Evolutionary conservation across 176 grass and related monocot species (phyloP).

Genomic region (Juncus effusus): DNA sequence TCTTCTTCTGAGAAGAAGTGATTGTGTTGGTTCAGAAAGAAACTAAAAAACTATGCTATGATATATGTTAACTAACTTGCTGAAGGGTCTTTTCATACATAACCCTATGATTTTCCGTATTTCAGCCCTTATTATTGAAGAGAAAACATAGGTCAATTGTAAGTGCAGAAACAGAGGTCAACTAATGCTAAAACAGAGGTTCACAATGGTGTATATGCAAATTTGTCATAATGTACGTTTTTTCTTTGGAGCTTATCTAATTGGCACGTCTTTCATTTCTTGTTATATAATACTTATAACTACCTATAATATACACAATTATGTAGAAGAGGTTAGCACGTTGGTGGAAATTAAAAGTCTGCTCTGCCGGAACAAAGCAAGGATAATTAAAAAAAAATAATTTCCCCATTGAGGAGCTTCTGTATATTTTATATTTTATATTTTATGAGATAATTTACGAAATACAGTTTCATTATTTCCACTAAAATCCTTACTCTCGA

Average conservation of each 20-base stretch:
- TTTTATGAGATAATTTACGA: no score
- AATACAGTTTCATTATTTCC: no score
- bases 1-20: neutral
- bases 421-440: no score
- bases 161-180: neutral
- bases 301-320: conserved; percentile 1
- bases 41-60: neutral
- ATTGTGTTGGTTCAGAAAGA: neutral
- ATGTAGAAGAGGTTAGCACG: conserved; percentile 23
- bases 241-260: neutral
- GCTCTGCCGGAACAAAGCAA: neutral
- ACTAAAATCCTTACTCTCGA: no score
- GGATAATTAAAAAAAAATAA: no score
- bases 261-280: conserved; percentile 19
- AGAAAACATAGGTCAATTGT: neutral
- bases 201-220: neutral
- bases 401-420: no score
- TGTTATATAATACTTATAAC: neutral
- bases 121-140: neutral
- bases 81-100: neutral
- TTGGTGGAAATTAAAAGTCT: conserved; percentile 7
- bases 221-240: neutral
- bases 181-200: neutral
- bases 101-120: neutral
- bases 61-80: neutral